Evolutionary conservation across 2,329 filamentous ascomycete species (phyloP), one percentile per base, ranked within the genome.

Genomic region (Bipolaris bicolor): DNA sequence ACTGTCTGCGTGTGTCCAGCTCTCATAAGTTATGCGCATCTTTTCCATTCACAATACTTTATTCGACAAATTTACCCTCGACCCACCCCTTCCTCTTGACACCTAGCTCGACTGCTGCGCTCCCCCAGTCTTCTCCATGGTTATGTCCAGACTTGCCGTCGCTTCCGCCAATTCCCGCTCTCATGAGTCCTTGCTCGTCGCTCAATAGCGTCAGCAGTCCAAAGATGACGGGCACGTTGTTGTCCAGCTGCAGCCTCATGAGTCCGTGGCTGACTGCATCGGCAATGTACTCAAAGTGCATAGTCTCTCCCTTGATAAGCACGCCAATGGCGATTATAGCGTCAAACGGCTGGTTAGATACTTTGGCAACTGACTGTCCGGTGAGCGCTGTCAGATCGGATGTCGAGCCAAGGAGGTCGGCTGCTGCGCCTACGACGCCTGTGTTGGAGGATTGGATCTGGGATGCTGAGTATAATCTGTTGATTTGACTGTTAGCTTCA

Each of bases 261-360:
- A 99, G 83, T 6, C 92, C 95, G 61, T 97, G 91, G 56, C 88
- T 92, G 6, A 96, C 92, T 39, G 91, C 87, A 64, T 98, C 95
- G 40, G 93, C 86, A 70, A 99, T 99, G 81, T 99, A 98, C 80
- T 99, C 95, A 73, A 99, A 99, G 80, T 99, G 95, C 92, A 97
- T 97, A 6, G 95, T 98, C 79, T 96, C 91, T 76, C 95, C 95
- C 82, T 99, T 99, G 81, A 99, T 97, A 60, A 99, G 86, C 55
- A 97, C 93, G 54, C 95, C 95, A 66, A 99, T 90, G 51, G 95
- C 92, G 65, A 99, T 93, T 63, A 99, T 88, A 61, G 95, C 95
- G 74, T 98, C 94, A 71, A 98, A 98, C 18, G 92, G 86, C 48
- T 54, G 66, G 55, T 64, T 66, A 13, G 65, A 65, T 13, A 61